A percentile compares a stretch with the other conserved stretches of the same genome.
These are phyloP conservation scores for Colletotrichum musae DNA, from an alignment of 2,329 filamentous ascomycete species.

Conservation along the genomic window DNA sequence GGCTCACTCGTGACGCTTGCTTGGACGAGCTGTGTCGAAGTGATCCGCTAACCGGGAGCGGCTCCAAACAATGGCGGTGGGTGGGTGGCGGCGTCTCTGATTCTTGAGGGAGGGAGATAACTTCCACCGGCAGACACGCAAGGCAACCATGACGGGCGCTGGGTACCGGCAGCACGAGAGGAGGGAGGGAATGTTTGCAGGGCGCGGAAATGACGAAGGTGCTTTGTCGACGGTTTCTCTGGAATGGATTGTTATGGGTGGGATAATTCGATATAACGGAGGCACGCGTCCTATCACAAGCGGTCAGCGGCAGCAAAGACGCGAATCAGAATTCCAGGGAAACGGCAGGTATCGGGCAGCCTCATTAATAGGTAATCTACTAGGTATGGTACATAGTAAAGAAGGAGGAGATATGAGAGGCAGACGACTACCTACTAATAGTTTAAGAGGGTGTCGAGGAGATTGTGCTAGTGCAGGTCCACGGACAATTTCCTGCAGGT, in stretches of 20 bases:
- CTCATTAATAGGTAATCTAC: no score
- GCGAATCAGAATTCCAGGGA: conserved; percentile 2
- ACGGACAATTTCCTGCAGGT: conserved; percentile 38
- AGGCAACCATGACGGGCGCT: background rate
- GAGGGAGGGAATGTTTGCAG: background rate
- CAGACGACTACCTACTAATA: no score
- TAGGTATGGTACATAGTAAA: no score
- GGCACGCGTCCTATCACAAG: conserved; percentile 11
- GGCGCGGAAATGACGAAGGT: conserved; percentile 6
- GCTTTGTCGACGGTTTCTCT: background rate
- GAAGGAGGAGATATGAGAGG: no score
- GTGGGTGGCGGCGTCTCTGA: conserved; percentile 9
- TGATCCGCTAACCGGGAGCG: conserved; percentile 35
- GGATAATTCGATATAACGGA: conserved; percentile 10
- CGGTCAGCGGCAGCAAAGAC: background rate
- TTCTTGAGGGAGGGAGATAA: conserved; percentile 10
- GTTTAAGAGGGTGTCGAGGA: conserved; percentile 25
- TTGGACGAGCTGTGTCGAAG: conserved; percentile 2
- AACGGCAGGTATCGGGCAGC: background rate
- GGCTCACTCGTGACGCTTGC: background rate
- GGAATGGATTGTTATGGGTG: conserved; percentile 26
- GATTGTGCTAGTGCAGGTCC: conserved; percentile 35
- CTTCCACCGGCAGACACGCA: conserved; percentile 3
- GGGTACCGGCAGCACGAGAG: background rate
- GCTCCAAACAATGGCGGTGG: conserved; percentile 16